Conservation (phyloP, 352 stramenopile species). For the Phytopythium vexans region DNA sequence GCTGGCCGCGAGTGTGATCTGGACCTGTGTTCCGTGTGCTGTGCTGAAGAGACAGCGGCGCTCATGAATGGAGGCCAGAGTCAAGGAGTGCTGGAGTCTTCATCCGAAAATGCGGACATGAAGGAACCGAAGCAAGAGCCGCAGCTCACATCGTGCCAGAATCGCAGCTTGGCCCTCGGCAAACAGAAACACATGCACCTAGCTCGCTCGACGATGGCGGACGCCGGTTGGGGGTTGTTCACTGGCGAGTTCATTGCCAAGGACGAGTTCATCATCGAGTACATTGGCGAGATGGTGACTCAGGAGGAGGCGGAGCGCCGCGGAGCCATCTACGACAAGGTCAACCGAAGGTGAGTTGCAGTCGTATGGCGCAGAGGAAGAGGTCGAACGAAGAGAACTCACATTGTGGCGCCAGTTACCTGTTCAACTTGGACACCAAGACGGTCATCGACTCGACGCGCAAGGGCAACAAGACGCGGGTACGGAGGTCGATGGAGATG, state of each 20-base stretch:
- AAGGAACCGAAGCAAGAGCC: conserved; percentile 6
- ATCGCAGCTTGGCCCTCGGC: conserved; percentile 50
- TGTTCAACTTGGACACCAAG: conserved; percentile 94
- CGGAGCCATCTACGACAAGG: conserved; percentile 85
- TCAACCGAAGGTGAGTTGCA: conserved; percentile 56
- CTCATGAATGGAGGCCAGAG: conserved; percentile 4
- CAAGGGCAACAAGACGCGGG: conserved; percentile 94
- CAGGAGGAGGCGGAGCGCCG: conserved; percentile 90
- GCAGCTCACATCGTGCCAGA: conserved; percentile 53
- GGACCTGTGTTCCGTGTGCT: conserved; percentile 88
- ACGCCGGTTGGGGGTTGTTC: conserved; percentile 91
- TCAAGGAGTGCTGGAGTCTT: neutral
- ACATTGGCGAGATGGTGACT: conserved; percentile 92
- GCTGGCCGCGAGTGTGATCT: conserved; percentile 91
- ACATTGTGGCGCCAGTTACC: conserved; percentile 46
- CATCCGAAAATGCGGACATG: neutral
- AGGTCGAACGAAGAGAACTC: no score
- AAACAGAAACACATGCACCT: conserved; percentile 72
- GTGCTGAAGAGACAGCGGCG: conserved; percentile 37
- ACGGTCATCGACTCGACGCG: conserved; percentile 91
- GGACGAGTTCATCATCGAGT: conserved; percentile 94
- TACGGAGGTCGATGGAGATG: conserved; percentile 18
- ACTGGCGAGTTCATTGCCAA: conserved; percentile 86
- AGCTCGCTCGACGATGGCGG: conserved; percentile 69
- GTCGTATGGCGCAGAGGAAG: neutral